Base-by-base conservation (phyloP, 805 yeast species). In the Kodamaea laetipori region DNA sequence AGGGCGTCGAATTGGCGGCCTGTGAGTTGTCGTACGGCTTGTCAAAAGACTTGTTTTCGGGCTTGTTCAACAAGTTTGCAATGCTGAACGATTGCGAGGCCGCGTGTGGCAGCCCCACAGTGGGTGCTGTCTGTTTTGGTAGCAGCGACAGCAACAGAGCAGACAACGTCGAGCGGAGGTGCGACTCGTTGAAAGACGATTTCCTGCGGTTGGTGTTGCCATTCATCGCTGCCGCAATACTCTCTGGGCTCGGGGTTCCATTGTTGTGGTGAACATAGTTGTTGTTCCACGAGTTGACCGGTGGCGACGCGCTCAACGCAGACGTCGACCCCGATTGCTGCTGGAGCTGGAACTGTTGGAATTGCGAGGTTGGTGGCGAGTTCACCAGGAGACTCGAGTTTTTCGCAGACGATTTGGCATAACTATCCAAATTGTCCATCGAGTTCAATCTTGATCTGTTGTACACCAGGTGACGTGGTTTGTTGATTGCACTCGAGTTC, bases 171-270 rank as follows among this genome's bases (percentile, higher is more conserved):
- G 74, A 69, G 41, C 75, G 71, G 30, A 75, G 57, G 44, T 67
- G 66, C 6, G 68, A 61, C 52, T 71, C 76, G 52, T 69, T 71
- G 48, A 70, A 71, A 12, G 73, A 67, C 34, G 71, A 67, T 44
- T 67, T 68, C 33, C 75, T 50, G 32, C 34, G 19, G 17, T 15
- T 30, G 10, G 15, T 17, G 72, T 32, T 19, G 42, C 35, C 26
- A 39, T 18, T n/a, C 26, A 34, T 21, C 17, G 32, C 24, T 4
- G 19, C 37, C 40, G 45, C 43, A n/a, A 36, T 25, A 4, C 36
- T 26, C 19, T 46, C 52, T 3, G 48, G 42, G 26, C 47, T 48
- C 15, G 44, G 35, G n/a, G 46, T 34, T 4, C 16, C 23, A 7
- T 15, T 10, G 18, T 30, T 13, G 43, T 23, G 42, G 45, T 39